These are phyloP conservation scores for Trichosporon sp. DNA, from an alignment of 1,284 basidiomycete genomes.

Conservation along the genomic window DNA sequence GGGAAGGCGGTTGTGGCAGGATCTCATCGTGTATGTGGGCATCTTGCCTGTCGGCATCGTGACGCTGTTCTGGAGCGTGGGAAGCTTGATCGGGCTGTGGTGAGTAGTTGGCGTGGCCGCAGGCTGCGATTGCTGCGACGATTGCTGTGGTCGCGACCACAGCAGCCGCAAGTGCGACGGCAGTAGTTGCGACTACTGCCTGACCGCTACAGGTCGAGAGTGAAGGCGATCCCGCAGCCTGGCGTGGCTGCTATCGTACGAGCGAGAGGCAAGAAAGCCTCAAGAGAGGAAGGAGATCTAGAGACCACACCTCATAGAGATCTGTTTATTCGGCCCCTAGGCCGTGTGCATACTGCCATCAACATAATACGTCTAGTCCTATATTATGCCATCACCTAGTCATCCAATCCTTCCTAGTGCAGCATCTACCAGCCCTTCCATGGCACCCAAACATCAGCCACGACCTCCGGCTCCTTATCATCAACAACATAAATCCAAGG, in stretches of 20 bases:
- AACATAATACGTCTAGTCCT: not conserved
- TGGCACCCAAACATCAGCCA: conserved; percentile 80
- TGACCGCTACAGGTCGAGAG: no score
- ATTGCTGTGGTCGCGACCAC: no score
- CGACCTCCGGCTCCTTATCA: conserved; percentile 51
- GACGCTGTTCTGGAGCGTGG: conserved; percentile 40
- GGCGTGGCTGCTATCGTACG: no score
- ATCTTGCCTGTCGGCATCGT: conserved; percentile 44
- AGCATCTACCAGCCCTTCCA: conserved; percentile 80
- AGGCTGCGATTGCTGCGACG: not conserved
- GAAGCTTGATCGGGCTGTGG: conserved; percentile 41
- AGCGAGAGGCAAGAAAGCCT: no score
- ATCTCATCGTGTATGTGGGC: conserved; percentile 48
- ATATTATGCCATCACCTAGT: not conserved
- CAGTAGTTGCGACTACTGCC: no score
- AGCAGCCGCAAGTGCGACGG: no score
- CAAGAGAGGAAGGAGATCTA: not conserved
- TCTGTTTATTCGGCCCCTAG: not conserved
- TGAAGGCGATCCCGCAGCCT: no score
- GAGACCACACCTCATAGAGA: not conserved
- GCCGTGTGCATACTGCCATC: not conserved
- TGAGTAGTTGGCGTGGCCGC: conserved; percentile 12
- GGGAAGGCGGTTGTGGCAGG: conserved; percentile 48
- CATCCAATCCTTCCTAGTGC: not conserved
- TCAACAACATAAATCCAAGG: conserved; percentile 80